Evolutionary conservation across 2,329 filamentous ascomycete genomes (phyloP).

Genomic region (Emergomyces orientalis): DNA sequence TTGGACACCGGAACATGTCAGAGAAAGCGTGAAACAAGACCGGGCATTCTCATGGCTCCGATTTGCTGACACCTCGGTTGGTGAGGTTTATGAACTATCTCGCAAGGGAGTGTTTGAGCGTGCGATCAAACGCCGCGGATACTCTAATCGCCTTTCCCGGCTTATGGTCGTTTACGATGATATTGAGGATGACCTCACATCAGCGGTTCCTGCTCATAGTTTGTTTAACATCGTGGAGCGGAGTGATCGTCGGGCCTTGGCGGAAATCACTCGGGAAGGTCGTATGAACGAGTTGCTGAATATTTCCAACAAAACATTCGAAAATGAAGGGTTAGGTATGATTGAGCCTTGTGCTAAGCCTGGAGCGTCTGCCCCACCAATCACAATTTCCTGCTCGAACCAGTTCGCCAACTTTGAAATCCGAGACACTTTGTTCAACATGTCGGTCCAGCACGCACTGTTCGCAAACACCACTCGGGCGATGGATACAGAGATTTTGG

Average conservation of each 20-base stretch:
- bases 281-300: slow-evolving; percentile 68
- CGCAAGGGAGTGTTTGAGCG: slow-evolving; percentile 65
- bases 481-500: slow-evolving; percentile 66
- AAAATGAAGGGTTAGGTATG: slow-evolving; percentile 60
- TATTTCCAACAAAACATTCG: slow-evolving; percentile 57
- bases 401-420: slow-evolving; percentile 54
- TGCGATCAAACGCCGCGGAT: slow-evolving; percentile 49
- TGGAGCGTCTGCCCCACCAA: slow-evolving; percentile 73
- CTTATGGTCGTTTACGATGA: slow-evolving; percentile 60
- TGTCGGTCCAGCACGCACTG: slow-evolving; percentile 61
- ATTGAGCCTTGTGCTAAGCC: slow-evolving; percentile 75
- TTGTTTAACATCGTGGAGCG: slow-evolving; percentile 72
- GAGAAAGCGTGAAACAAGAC: slow-evolving; percentile 47
- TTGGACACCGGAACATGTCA: slow-evolving; percentile 72
- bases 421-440: slow-evolving; percentile 69
- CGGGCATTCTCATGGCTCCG: slow-evolving; percentile 80
- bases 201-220: slow-evolving; percentile 58
- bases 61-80: slow-evolving; percentile 67
- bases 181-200: slow-evolving; percentile 52
- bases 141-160: slow-evolving; percentile 50
- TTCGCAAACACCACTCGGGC: slow-evolving; percentile 52
- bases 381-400: slow-evolving; percentile 68
- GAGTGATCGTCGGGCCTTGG: slow-evolving; percentile 55
- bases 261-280: slow-evolving; percentile 62
- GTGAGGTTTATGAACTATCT: slow-evolving; percentile 61